Percentiles rank a stretch among this genome's conserved stretches.
Evolutionary conservation across 345 rosid genomes (phyloP).

Genomic region (Murraya paniculata): DNA sequence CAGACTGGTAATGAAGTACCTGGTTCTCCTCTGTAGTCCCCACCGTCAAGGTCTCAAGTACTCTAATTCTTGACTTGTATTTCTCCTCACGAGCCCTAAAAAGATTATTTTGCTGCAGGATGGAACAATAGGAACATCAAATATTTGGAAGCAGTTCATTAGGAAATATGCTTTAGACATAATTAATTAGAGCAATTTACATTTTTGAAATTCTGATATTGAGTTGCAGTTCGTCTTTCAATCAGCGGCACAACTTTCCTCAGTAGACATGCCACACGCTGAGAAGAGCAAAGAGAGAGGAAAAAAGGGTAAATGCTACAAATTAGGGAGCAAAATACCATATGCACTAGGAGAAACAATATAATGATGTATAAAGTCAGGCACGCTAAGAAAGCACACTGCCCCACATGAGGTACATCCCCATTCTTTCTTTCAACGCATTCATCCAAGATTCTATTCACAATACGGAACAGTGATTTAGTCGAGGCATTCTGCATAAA

Average conservation of each 20-base stretch:
- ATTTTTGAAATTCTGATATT: slow-evolving; percentile 65
- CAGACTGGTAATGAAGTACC: slow-evolving; percentile 38
- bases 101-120: slow-evolving; percentile 72
- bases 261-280: slow-evolving; percentile 57
- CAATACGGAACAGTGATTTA: slow-evolving; percentile 57
- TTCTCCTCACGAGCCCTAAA: slow-evolving; percentile 65
- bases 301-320: neutral
- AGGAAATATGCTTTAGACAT: slow-evolving; percentile 12
- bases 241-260: slow-evolving; percentile 61
- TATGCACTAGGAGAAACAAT: neutral
- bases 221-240: slow-evolving; percentile 69
- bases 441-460: slow-evolving; percentile 68
- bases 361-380: slow-evolving; percentile 4
- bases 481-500: slow-evolving; percentile 67
- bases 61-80: slow-evolving; percentile 67
- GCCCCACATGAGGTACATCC: slow-evolving; percentile 66
- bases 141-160: slow-evolving; percentile 14
- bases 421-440: slow-evolving; percentile 63
- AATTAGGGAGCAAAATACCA: slow-evolving; percentile 11
- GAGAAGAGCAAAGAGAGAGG: slow-evolving; percentile 15
- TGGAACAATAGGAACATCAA: slow-evolving; percentile 23
- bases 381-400: slow-evolving; percentile 17
- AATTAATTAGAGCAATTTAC: slow-evolving; percentile 37
- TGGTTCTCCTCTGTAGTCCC: slow-evolving; percentile 75
- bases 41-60: slow-evolving; percentile 70